Percentiles rank a stretch among this genome's conserved stretches.
phyloP scores from a whole-genome alignment of 2,329 filamentous ascomycete species.

The Penicillium sp. region DNA sequence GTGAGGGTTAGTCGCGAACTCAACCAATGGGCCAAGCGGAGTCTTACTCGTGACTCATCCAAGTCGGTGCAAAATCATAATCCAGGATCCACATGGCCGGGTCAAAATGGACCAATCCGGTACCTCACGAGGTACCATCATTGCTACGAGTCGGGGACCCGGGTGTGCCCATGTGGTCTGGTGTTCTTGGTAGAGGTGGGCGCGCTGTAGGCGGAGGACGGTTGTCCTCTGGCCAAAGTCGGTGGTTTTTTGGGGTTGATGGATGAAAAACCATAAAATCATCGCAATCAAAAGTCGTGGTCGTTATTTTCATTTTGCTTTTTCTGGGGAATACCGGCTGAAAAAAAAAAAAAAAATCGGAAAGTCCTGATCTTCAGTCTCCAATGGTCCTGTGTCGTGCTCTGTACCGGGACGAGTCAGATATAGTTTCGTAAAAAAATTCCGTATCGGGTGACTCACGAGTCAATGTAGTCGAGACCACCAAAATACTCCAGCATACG shows the following conservation, averaged over 20 bases:
- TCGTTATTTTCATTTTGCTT: constrained; percentile 4
- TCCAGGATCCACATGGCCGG: constrained; percentile 35
- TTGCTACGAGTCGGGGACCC: constrained; percentile 46
- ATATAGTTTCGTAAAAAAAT: constrained; percentile 14
- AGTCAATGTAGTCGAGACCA: constrained; percentile 50
- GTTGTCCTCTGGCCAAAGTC: constrained; percentile 12
- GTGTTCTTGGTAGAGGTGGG: constrained; percentile 23
- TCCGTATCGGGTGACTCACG: constrained; percentile 29
- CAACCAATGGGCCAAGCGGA: constrained; percentile 24
- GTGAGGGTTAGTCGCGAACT: constrained; percentile 35
- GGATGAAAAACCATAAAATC: constrained; percentile 15
- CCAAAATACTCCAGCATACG: constrained; percentile 53
- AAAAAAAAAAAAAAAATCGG: not conserved
- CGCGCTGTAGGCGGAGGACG: constrained; percentile 13
- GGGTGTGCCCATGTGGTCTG: constrained; percentile 30
- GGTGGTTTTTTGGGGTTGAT: constrained; percentile 16
- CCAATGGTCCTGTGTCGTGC: constrained; percentile 25
- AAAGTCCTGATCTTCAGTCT: constrained; percentile 23
- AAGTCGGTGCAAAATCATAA: constrained; percentile 18
- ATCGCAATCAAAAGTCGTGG: constrained; percentile 19
- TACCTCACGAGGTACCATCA: constrained; percentile 34
- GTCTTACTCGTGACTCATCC: constrained; percentile 19
- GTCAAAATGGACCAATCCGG: constrained; percentile 43
- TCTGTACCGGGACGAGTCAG: constrained; percentile 20
- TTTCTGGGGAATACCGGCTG: constrained; percentile 7